Evolutionary conservation across 1,284 basidiomycete genomes (phyloP).

Genomic region (Sanghuangporus baumii): DNA sequence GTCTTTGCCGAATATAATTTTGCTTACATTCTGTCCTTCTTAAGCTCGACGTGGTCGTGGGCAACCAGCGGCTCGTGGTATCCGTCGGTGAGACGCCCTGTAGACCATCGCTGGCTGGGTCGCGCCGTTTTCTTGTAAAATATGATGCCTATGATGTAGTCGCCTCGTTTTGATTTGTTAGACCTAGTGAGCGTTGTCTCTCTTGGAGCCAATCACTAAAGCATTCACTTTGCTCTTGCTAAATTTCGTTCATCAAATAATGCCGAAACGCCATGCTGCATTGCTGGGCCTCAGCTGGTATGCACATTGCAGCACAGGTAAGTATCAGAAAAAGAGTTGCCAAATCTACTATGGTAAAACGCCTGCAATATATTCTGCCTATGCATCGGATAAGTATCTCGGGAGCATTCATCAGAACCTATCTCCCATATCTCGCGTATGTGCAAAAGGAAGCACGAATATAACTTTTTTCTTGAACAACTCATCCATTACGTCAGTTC

Average conservation of each 20-base stretch:
- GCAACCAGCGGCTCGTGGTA: slow-evolving; percentile 66
- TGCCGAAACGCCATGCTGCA: no score
- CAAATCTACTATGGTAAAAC: no score
- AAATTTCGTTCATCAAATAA: no score
- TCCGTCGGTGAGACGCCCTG: slow-evolving; percentile 52
- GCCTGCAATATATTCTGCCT: no score
- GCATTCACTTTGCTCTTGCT: no score
- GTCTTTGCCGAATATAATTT: slow-evolving; percentile 26
- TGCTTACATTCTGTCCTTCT: slow-evolving; percentile 17
- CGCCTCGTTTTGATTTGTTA: neutral
- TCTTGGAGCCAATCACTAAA: neutral
- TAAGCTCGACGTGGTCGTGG: slow-evolving; percentile 80
- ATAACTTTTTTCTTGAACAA: neutral
- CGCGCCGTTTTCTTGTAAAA: slow-evolving; percentile 12
- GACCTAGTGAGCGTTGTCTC: slow-evolving; percentile 10
- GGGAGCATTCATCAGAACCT: no score
- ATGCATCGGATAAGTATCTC: no score
- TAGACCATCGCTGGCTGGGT: neutral
- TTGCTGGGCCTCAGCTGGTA: no score
- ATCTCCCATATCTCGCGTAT: no score
- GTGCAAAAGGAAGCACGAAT: neutral
- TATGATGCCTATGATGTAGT: neutral
- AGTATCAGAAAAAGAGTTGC: no score
- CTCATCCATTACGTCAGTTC: neutral
- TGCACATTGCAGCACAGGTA: no score